Evolutionary conservation across 2,329 filamentous ascomycete genomes (phyloP).

Genomic region (Fusarium armeniacum): DNA sequence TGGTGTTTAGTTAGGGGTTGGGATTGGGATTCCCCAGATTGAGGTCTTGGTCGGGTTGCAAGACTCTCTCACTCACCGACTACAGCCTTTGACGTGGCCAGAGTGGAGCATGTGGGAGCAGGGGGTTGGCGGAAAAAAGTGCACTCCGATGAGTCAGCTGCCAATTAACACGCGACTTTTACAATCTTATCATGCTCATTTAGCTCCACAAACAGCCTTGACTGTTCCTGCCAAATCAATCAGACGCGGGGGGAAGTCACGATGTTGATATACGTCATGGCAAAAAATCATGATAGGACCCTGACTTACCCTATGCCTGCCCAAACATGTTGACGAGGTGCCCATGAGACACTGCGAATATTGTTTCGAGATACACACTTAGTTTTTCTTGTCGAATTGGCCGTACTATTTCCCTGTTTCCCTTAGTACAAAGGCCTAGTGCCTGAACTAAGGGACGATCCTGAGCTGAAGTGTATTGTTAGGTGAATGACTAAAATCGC

Average conservation of each 20-base stretch:
- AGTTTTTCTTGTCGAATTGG: neutral
- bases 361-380: too few relatives aligned
- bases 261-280: slow-evolving; percentile 21
- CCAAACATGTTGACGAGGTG: neutral
- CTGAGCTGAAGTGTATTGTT: neutral
- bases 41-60: slow-evolving; percentile 33
- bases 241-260: slow-evolving; percentile 8
- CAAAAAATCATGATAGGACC: slow-evolving; percentile 1
- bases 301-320: slow-evolving; percentile 10
- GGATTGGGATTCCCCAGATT: slow-evolving; percentile 34
- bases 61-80: slow-evolving; percentile 45
- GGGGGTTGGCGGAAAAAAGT: slow-evolving; percentile 42
- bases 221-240: slow-evolving; percentile 26
- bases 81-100: slow-evolving; percentile 45
- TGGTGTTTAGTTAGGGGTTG: slow-evolving; percentile 32
- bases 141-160: slow-evolving; percentile 22
- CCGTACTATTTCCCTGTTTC: neutral
- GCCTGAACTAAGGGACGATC: neutral
- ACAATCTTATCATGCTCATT: slow-evolving; percentile 19
- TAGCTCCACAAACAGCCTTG: slow-evolving; percentile 17
- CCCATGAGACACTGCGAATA: too few relatives aligned
- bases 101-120: slow-evolving; percentile 28
- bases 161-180: slow-evolving; percentile 20
- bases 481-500: neutral
- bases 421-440: neutral